These are phyloP conservation scores for Mortierella sp. DNA, from an alignment of 371 early-diverging fungal species.

Conservation along the genomic window DNA sequence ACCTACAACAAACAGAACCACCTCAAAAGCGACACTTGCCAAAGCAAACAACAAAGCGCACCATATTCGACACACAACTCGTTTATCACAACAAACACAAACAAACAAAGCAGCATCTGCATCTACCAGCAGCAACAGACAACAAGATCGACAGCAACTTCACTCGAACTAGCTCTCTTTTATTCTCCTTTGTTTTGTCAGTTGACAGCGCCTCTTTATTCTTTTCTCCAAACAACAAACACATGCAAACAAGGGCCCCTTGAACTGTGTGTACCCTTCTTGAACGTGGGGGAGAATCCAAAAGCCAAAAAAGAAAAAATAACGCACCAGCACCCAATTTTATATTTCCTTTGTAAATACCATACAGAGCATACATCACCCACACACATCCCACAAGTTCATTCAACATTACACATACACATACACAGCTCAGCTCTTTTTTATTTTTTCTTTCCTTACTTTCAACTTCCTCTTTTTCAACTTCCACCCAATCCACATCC, in stretches of 20 bases:
- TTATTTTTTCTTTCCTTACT: too few species aligned
- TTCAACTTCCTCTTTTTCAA: background rate
- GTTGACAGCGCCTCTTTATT: background rate
- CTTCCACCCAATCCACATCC: background rate
- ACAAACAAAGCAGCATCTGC: background rate
- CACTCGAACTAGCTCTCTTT: background rate
- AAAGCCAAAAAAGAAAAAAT: background rate
- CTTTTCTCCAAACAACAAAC: background rate
- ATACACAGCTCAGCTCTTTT: background rate
- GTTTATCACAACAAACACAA: background rate
- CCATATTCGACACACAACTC: background rate
- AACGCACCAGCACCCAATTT: slow-evolving; percentile 16
- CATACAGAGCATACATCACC: background rate
- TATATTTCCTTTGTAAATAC: background rate
- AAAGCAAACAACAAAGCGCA: background rate
- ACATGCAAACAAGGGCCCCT: background rate
- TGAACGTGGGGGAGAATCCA: slow-evolving; percentile 4
- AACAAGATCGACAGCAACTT: background rate
- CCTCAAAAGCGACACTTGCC: background rate
- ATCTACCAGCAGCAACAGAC: background rate
- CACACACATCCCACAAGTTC: background rate
- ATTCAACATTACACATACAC: background rate
- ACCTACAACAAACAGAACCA: background rate
- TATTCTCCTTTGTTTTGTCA: background rate
- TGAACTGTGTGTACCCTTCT: background rate